These are phyloP conservation scores for Lophiotrema nucula DNA, from an alignment of 495 filamentous ascomycete species.

Conservation along the genomic window DNA sequence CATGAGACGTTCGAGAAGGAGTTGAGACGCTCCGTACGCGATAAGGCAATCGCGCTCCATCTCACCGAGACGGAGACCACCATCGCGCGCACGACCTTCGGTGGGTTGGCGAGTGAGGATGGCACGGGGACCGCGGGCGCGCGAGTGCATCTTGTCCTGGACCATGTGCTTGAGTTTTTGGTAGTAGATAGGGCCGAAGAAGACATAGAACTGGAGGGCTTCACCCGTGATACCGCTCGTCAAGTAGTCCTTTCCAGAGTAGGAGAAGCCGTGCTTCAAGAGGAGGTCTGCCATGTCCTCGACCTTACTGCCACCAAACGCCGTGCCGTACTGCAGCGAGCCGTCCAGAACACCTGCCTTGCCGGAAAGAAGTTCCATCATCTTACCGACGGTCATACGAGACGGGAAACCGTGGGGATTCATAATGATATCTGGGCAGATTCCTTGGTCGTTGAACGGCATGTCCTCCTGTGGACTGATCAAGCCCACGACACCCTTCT, in stretches of 20 bases:
- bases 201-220: conserved; percentile 90
- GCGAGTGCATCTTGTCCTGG: conserved; percentile 98
- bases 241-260: conserved; percentile 94
- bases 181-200: conserved; percentile 98
- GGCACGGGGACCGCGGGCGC: conserved; percentile 82
- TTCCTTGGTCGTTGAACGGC: conserved; percentile 89
- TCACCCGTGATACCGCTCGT: conserved; percentile 95
- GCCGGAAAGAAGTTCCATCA: conserved; percentile 90
- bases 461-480: conserved; percentile 95
- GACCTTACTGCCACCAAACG: conserved; percentile 89
- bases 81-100: conserved; percentile 88
- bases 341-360: conserved; percentile 88
- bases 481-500: conserved; percentile 80
- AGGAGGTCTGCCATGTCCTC: conserved; percentile 84
- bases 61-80: conserved; percentile 91
- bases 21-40: conserved; percentile 80
- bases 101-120: conserved; percentile 95
- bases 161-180: conserved; percentile 99
- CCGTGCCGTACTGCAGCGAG: conserved; percentile 83
- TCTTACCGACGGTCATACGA: conserved; percentile 98
- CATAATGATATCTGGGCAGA: conserved; percentile 98
- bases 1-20: conserved; percentile 94
- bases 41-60: conserved; percentile 99
- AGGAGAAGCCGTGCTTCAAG: conserved; percentile 85
- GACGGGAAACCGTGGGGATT: conserved; percentile 99